Base-by-base conservation (phyloP, 371 early-diverging fungal genomes). In the Phascolomyces articulosus region DNA sequence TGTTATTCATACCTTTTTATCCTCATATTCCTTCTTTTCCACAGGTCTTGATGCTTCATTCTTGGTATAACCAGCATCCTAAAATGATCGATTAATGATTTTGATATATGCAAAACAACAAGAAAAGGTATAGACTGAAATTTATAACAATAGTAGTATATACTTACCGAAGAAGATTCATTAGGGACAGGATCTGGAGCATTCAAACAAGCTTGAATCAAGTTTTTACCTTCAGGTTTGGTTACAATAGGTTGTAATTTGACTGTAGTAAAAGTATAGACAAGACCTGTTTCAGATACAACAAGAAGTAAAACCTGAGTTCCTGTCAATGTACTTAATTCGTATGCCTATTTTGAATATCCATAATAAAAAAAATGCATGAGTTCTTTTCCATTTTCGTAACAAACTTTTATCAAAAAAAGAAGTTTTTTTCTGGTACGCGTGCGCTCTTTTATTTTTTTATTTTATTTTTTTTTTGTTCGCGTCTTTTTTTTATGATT, bases 241-340 rank as follows among this genome's bases (percentile, higher is more conserved):
- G 95, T 93, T 21, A 99, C 96, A 28, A 98, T 85, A 11, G 98
- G 97, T 72, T 96, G 96, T 29, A 99, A 83, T 75, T 97, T 98
- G 40, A 94, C 93, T 11, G 99, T 98, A 9, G 99, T 97, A 77
- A 97, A 99, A 4, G 99, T 98, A 78, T 98, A 99, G 10, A 99
- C 99, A 62, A 97, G 92, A 23, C 99, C 98, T 29, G 96, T 97
- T 74, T 97, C 99, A 4, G 97, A 95, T n/a, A 98, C 98, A 4
- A 99, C 94, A 38, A 99, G 75, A 54, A 99, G 82, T 58, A 99
- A 85, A 40, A 99, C 96, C 76, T 99, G 96, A 2, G 98, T 97
- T 48, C 98, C 98, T 11, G 99, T 99, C 69, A 99, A 83, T 1
- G 97, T 95, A 72, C 91, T 91, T 20, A 99, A 85, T 77, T 99